Percentiles rank a stretch among this genome's conserved stretches.
Conservation (phyloP, 257 asterid genomes). For the Petunia secreta region DNA sequence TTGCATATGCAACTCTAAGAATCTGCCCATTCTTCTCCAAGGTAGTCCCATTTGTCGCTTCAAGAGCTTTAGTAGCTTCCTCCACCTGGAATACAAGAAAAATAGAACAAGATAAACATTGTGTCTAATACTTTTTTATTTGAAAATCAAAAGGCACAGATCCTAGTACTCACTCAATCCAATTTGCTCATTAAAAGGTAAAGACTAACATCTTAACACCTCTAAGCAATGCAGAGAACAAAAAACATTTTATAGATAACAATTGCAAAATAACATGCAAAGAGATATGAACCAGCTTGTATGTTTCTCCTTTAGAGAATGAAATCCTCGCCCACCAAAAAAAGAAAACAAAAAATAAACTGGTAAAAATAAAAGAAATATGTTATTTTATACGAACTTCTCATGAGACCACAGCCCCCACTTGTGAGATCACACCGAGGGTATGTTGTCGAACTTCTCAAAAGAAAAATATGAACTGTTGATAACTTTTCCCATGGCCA, state of each 20-base stretch:
- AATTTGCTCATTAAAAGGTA: neutral
- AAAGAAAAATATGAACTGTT: neutral
- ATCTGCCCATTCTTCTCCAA: constrained; percentile 97
- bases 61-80: constrained; percentile 94
- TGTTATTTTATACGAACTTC: too few species aligned
- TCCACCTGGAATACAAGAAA: constrained; percentile 61
- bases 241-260: constrained; percentile 8
- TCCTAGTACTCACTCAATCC: neutral
- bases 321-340: neutral
- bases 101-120: constrained; percentile 24
- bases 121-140: neutral
- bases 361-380: neutral
- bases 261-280: constrained; percentile 2
- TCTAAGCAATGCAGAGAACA: neutral
- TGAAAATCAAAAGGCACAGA: neutral
- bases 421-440: too few species aligned
- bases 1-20: constrained; percentile 99
- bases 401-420: too few species aligned
- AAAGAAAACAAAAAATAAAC: neutral
- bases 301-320: neutral
- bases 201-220: neutral
- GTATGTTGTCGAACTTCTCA: neutral
- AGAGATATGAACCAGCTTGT: constrained; percentile 2
- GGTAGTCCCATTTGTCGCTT: constrained; percentile 87
- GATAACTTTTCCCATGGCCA: neutral